Conservation (phyloP, 371 early-diverging fungal genomes). For the Vittaforma corneae region DNA sequence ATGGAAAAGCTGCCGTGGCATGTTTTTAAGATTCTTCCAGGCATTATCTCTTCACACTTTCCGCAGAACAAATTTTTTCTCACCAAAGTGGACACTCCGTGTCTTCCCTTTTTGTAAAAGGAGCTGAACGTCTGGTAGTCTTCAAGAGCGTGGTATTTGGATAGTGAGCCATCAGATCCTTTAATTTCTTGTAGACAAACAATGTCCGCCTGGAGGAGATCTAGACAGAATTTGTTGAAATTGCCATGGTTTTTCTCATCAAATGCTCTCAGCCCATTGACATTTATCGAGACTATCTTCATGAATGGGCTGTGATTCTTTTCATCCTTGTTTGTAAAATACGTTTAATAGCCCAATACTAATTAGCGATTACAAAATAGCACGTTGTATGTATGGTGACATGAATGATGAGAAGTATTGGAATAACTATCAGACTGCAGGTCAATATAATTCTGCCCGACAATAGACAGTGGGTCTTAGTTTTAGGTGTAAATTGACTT, state of each 20-base stretch:
- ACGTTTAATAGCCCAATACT: neutral
- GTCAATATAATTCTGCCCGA: no score
- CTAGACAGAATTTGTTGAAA: slow-evolving; percentile 57
- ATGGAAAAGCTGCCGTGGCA: slow-evolving; percentile 68
- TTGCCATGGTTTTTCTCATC: slow-evolving; percentile 12
- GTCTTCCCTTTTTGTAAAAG: slow-evolving; percentile 64
- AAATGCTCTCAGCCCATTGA: slow-evolving; percentile 49
- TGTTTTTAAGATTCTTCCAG: slow-evolving; percentile 67
- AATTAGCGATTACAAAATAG: neutral
- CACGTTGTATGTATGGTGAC: neutral
- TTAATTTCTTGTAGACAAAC: slow-evolving; percentile 71
- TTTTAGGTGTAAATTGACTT: no score
- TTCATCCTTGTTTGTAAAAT: neutral
- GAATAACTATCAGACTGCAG: no score
- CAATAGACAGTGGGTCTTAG: no score
- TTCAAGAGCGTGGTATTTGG: slow-evolving; percentile 41
- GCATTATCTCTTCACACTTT: slow-evolving; percentile 59
- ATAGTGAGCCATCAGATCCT: slow-evolving; percentile 54
- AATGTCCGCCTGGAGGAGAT: slow-evolving; percentile 64
- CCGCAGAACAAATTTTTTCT: slow-evolving; percentile 37
- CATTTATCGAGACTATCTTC: slow-evolving; percentile 44
- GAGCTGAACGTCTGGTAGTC: slow-evolving; percentile 68
- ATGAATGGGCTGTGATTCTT: slow-evolving; percentile 9
- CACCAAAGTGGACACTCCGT: slow-evolving; percentile 61
- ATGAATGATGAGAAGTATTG: neutral